These are phyloP conservation scores for Withania somnifera DNA, from an alignment of 305 asterid genomes.

Conservation along the genomic window DNA sequence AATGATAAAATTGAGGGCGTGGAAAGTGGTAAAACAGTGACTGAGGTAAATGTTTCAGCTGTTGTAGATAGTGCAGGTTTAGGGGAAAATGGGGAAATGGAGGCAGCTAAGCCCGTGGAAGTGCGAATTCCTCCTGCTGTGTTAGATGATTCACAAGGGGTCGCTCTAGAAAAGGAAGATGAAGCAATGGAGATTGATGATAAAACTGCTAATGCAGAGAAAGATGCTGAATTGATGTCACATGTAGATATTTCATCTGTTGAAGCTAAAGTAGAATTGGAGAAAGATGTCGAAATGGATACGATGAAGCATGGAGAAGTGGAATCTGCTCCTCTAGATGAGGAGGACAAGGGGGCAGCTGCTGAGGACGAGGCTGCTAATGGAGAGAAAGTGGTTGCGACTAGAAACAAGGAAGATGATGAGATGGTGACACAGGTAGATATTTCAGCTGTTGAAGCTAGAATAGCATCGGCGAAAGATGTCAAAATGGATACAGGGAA, in stretches of 20 bases:
- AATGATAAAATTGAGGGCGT: not conserved
- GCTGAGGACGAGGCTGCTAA: constrained; percentile 52
- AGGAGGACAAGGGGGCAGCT: constrained; percentile 42
- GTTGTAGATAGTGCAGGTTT: constrained; percentile 11
- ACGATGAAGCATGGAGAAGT: constrained; percentile 34
- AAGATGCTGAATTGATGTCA: constrained; percentile 27
- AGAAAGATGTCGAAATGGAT: constrained; percentile 28
- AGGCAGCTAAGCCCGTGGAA: constrained; percentile 10
- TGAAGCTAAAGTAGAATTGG: constrained; percentile 20
- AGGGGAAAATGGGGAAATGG: constrained; percentile 25
- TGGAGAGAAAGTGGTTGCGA: constrained; percentile 31
- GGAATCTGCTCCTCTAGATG: constrained; percentile 37
- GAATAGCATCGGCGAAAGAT: constrained; percentile 10
- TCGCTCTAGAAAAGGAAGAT: not conserved
- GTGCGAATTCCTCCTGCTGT: constrained; percentile 2
- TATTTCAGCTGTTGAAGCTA: constrained; percentile 20
- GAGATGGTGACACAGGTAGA: constrained; percentile 28
- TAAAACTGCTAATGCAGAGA: constrained; percentile 23
- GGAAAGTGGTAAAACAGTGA: not conserved
- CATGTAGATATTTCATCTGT: constrained; percentile 21
- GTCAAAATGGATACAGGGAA: constrained; percentile 34
- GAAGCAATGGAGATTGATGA: constrained; percentile 2
- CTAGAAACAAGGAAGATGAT: constrained; percentile 13
- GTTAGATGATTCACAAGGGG: not conserved
- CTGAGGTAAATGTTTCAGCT: constrained; percentile 17